These are phyloP conservation scores for Leccinum uliginosum DNA, from an alignment of 768 basidiomycete genomes.

Conservation along the genomic window DNA sequence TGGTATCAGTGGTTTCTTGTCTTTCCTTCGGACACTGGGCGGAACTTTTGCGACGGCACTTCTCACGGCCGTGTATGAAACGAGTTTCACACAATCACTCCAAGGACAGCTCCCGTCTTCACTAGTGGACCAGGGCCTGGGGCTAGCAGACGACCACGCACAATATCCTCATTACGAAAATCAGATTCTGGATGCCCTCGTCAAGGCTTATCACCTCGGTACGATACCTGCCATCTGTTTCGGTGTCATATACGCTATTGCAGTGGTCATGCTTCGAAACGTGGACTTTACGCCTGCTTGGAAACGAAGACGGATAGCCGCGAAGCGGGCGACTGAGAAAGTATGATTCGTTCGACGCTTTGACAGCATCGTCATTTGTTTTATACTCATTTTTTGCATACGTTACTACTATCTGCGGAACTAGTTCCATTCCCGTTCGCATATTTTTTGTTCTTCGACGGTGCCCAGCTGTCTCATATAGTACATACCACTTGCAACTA, in stretches of 20 bases:
- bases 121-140: slow-evolving; percentile 29
- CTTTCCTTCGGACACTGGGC: slow-evolving; percentile 32
- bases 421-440: background rate
- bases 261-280: slow-evolving; percentile 28
- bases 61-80: slow-evolving; percentile 32
- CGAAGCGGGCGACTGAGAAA: slow-evolving; percentile 17
- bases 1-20: slow-evolving; percentile 34
- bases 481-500: slow-evolving; percentile 1
- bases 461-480: background rate
- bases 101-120: slow-evolving; percentile 25
- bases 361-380: slow-evolving; percentile 11
- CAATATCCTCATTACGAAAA: slow-evolving; percentile 32
- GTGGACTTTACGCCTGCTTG: slow-evolving; percentile 32
- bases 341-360: slow-evolving; percentile 16
- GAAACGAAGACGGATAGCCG: slow-evolving; percentile 30
- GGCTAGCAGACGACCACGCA: slow-evolving; percentile 27
- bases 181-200: slow-evolving; percentile 29
- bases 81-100: slow-evolving; percentile 29
- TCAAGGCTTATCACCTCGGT: slow-evolving; percentile 32
- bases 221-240: slow-evolving; percentile 32
- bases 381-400: slow-evolving; percentile 18
- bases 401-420: slow-evolving; percentile 21
- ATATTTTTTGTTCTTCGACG: slow-evolving; percentile 2
- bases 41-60: slow-evolving; percentile 35
- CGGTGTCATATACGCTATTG: slow-evolving; percentile 29